Evolutionary conservation across 2,329 filamentous ascomycete species (phyloP), one percentile per base, ranked within the genome.

Genomic region (Triangularia setosa): DNA sequence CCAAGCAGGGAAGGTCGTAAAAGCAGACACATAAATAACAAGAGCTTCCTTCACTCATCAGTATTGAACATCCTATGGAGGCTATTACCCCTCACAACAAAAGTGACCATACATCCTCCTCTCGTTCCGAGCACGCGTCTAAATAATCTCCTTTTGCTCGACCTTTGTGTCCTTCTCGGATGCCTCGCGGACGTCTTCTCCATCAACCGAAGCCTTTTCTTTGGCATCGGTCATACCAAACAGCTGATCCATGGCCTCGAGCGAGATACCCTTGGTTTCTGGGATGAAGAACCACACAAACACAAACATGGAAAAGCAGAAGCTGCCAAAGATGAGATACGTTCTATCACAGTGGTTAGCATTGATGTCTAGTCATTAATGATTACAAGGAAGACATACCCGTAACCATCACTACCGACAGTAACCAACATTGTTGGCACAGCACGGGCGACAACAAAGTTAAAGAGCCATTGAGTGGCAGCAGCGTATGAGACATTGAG

Each of bases 401-500:
- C 84, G 61, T 76, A 78, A 2, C 76, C 75, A 44, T 70, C 65
- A 4, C 65, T 62, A 14, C 76, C 77, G 4, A 78, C 74, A 4
- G 73, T 79, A 77, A 80, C 80, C 67, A 90, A 76, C 87, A 90
- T 90, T 66, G 81, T 83, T 0, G 86, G 86, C 7, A 87, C 86
- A 21, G 85, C 83, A 52, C 85, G 78, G 4, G 87, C 86, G 52
- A 90, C 85, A 3, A 89, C 86, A 64, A 90, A 87, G 72, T 90
- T 90, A 75, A 90, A 90, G 4, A 90, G 73, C 87, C 87, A 89
- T 70, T 90, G 87, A 0, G 85, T 88, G 0, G 86, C 85, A 3
- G 87, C 87, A 0, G 85, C 87, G 57, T 89, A 79, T 1, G 86
- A 80, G 1, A 90, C 87, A 70, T 89, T 90, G 68, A 88, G 77